phyloP scores from a whole-genome alignment of 164 flowering plant genomes.

The Kingdonia uniflora region DNA sequence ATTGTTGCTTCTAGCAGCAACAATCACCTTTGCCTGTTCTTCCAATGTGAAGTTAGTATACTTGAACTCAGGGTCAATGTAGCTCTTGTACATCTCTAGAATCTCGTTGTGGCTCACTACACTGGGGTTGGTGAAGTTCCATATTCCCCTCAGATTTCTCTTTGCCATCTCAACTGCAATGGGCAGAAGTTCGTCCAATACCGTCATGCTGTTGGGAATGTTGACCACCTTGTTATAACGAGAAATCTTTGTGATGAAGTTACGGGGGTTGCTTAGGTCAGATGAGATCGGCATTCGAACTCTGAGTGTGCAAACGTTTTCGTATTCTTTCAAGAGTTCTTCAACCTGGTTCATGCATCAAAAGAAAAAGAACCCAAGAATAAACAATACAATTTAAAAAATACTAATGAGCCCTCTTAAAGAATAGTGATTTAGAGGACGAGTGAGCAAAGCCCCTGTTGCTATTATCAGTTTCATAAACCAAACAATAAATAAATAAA shows the following conservation, averaged over 20 bases:
- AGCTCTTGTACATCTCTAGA: constrained; percentile 5
- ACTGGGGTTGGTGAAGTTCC: constrained; percentile 10
- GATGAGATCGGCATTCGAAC: constrained; percentile 11
- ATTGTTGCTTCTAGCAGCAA: constrained; percentile 10
- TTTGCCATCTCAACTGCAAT: constrained; percentile 10
- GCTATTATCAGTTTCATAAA: no score
- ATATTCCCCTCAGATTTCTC: constrained; percentile 6
- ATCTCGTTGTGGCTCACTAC: constrained; percentile 10
- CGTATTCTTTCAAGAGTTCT: constrained; percentile 7
- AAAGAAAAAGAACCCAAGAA: neutral
- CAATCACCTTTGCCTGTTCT: constrained; percentile 11
- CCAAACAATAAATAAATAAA: no score
- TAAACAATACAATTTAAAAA: neutral
- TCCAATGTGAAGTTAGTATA: constrained; percentile 6
- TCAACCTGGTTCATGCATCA: constrained; percentile 5
- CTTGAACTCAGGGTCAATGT: constrained; percentile 9
- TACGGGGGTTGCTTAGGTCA: constrained; percentile 7
- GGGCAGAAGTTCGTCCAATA: constrained; percentile 8
- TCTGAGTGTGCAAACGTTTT: constrained; percentile 10
- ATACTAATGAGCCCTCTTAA: no score
- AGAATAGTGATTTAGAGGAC: no score
- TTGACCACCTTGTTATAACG: constrained; percentile 9
- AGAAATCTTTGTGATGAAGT: constrained; percentile 11
- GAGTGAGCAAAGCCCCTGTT: no score
- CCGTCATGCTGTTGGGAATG: constrained; percentile 12